Percentiles rank a stretch among this genome's conserved stretches.
Evolutionary conservation across 129 eudicot species (phyloP).

Genomic region (Flaveria linearis): DNA sequence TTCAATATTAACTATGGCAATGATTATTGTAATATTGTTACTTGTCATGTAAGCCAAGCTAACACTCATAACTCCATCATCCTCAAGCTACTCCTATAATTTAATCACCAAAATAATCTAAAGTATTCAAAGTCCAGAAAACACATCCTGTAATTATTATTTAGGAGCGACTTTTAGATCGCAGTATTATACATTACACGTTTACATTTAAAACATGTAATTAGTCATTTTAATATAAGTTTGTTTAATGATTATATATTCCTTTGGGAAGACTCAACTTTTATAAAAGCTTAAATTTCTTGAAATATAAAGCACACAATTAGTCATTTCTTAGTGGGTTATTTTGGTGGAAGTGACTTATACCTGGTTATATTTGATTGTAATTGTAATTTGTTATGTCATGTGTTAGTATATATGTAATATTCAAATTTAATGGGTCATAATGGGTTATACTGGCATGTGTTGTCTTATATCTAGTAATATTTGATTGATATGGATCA

Average conservation of each 20-base stretch:
- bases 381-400: no score
- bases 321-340: no score
- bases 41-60: constrained; percentile 31
- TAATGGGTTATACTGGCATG: no score
- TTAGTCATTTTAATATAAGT: background rate
- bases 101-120: background rate
- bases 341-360: no score
- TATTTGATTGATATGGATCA: no score
- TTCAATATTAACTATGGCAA: background rate
- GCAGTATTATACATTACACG: background rate
- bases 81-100: constrained; percentile 13
- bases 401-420: no score
- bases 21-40: constrained; percentile 16
- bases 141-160: constrained; percentile 8
- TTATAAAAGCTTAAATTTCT: no score
- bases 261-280: no score
- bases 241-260: background rate
- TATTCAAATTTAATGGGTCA: no score
- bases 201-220: background rate
- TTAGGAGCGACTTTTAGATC: background rate
- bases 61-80: constrained; percentile 16
- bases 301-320: no score
- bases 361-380: no score
- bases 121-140: constrained; percentile 12
- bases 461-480: no score